These are phyloP conservation scores for Neodidymelliopsis sp. DNA, from an alignment of 2,329 filamentous ascomycete species.

Conservation along the genomic window DNA sequence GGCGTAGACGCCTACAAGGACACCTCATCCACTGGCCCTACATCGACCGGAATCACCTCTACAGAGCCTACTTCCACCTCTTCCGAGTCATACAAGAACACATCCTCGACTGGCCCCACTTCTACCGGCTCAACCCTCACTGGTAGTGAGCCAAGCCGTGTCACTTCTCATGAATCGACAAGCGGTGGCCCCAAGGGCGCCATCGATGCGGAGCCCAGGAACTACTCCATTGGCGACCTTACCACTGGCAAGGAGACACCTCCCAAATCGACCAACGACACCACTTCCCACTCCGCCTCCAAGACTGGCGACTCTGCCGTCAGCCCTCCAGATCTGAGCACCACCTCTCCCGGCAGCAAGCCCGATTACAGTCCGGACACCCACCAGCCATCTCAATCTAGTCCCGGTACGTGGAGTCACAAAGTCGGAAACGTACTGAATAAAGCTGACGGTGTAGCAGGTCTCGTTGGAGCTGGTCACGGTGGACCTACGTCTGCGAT, in stretches of 20 bases:
- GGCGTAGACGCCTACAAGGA: slow-evolving; percentile 15
- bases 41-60: too few species aligned
- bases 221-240: slow-evolving; percentile 16
- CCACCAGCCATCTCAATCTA: slow-evolving; percentile 10
- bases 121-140: slow-evolving; percentile 5
- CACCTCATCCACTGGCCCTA: slow-evolving; percentile 4
- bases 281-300: slow-evolving; percentile 14
- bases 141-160: slow-evolving; percentile 2
- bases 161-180: slow-evolving; percentile 5
- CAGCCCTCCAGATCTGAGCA: slow-evolving; percentile 17
- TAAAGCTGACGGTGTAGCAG: slow-evolving; percentile 52
- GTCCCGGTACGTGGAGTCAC: slow-evolving; percentile 34
- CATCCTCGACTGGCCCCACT: slow-evolving; percentile 1
- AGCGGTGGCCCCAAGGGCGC: slow-evolving; percentile 11
- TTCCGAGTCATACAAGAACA: too few species aligned
- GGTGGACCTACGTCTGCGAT: slow-evolving; percentile 31
- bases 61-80: too few species aligned
- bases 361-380: slow-evolving; percentile 16
- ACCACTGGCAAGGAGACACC: slow-evolving; percentile 60
- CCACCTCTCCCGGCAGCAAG: slow-evolving; percentile 15
- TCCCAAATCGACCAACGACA: slow-evolving; percentile 54
- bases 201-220: slow-evolving; percentile 12
- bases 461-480: slow-evolving; percentile 62
- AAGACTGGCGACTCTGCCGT: slow-evolving; percentile 24
- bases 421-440: slow-evolving; percentile 24